These are phyloP conservation scores for Periconia digitata DNA, from an alignment of 2,329 filamentous ascomycete species.

Conservation along the genomic window DNA sequence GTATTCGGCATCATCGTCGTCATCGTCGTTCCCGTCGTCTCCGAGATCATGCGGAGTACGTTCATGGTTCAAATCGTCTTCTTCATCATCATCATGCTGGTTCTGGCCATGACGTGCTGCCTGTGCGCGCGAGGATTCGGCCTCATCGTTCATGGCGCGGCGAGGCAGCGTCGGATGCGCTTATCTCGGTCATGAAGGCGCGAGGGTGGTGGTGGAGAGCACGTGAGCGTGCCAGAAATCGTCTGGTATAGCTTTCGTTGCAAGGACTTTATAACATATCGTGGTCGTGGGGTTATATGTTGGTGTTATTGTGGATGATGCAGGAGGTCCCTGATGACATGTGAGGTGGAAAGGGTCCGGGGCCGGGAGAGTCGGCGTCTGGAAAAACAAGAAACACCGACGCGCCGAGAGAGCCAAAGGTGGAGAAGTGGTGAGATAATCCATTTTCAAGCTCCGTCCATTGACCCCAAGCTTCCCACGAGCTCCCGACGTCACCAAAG, in stretches of 20 bases:
- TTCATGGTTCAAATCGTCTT: constrained; percentile 4
- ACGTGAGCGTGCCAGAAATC: too few relatives aligned
- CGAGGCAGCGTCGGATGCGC: constrained; percentile 11
- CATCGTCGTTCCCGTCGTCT: constrained; percentile 13
- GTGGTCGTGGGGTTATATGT: constrained; percentile 6
- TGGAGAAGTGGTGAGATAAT: constrained; percentile 39
- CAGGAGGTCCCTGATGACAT: constrained; percentile 2
- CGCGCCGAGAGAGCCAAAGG: constrained; percentile 21
- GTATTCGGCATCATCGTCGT: constrained; percentile 20
- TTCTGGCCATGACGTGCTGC: constrained; percentile 19
- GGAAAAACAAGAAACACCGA: constrained; percentile 33
- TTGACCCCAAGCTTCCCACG: background rate
- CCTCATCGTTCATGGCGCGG: constrained; percentile 44
- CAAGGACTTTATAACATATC: too few relatives aligned
- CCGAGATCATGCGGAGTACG: background rate
- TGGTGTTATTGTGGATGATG: constrained; percentile 12
- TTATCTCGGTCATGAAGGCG: constrained; percentile 30
- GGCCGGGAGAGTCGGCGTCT: constrained; percentile 22
- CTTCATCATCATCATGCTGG: constrained; percentile 3
- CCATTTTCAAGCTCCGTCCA: constrained; percentile 11
- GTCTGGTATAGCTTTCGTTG: too few relatives aligned
- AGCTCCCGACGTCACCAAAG: background rate
- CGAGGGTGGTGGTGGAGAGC: too few relatives aligned
- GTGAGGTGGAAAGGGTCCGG: background rate
- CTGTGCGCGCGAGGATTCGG: constrained; percentile 36